phyloP scores from a whole-genome alignment of 2,329 filamentous ascomycete species.

The Fusarium gaditjirri region DNA sequence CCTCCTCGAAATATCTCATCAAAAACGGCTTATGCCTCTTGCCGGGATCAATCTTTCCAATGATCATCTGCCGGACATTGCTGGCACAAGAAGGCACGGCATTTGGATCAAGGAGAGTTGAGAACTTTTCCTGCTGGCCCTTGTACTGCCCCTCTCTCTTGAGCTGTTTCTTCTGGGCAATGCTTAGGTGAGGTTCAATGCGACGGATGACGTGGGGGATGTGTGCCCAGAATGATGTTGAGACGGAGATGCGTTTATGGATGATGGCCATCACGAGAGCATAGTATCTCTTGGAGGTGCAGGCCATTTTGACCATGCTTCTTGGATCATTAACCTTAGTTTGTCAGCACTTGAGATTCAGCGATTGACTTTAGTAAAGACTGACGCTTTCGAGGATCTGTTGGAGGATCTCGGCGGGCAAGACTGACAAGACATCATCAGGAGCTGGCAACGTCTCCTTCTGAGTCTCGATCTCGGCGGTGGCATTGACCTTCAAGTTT shows the following conservation, averaged over 20 bases:
- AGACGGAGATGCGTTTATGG: neutral
- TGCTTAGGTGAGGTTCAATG: constrained; percentile 3
- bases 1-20: neutral
- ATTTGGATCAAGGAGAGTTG: neutral
- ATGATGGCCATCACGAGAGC: neutral
- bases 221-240: neutral
- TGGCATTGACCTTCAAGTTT: accelerated
- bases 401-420: constrained; percentile 2
- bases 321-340: neutral
- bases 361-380: accelerated
- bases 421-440: neutral
- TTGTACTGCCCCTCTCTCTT: neutral
- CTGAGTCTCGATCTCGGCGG: accelerated
- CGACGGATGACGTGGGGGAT: neutral
- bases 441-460: accelerated
- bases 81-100: neutral
- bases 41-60: neutral
- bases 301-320: constrained; percentile 1
- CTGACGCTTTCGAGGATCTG: neutral
- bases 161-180: constrained; percentile 10
- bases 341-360: accelerated
- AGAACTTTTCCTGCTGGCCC: neutral
- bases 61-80: constrained; percentile 7
- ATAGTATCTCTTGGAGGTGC: constrained; percentile 10
- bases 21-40: neutral